Percentiles rank a stretch among this genome's conserved stretches.
These are phyloP conservation scores for Trifolium pratense DNA, from an alignment of 306 rosid species.

Conservation along the genomic window DNA sequence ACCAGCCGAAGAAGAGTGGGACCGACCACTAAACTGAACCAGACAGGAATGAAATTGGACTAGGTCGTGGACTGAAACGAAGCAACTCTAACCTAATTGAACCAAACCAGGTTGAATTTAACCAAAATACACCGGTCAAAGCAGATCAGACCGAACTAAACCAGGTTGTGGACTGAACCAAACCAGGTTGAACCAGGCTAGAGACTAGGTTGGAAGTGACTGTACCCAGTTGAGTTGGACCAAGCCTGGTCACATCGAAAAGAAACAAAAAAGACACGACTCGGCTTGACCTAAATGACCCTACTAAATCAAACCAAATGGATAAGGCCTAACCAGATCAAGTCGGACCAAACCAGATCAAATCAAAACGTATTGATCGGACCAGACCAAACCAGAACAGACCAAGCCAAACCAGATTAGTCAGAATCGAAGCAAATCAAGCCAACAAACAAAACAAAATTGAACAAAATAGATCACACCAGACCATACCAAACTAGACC, in stretches of 20 bases:
- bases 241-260: neutral
- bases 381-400: neutral
- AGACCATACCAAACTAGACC: no score
- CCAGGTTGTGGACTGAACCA: neutral
- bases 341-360: neutral
- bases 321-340: neutral
- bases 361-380: neutral
- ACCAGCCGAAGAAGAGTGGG: neutral
- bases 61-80: neutral
- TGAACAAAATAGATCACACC: no score
- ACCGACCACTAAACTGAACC: neutral
- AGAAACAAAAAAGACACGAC: neutral
- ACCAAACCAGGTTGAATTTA: neutral
- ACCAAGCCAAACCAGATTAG: neutral
- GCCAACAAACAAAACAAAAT: no score
- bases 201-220: neutral
- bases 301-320: neutral
- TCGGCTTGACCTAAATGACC: neutral
- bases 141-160: neutral
- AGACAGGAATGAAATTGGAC: neutral
- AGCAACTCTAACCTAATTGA: neutral
- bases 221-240: no score
- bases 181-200: neutral
- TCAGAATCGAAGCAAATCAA: no score
- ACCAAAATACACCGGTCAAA: neutral